Evolutionary conservation across 2,329 filamentous ascomycete genomes (phyloP), one percentile per base, ranked within the genome.

Genomic region (Stachybotrys echinatus): DNA sequence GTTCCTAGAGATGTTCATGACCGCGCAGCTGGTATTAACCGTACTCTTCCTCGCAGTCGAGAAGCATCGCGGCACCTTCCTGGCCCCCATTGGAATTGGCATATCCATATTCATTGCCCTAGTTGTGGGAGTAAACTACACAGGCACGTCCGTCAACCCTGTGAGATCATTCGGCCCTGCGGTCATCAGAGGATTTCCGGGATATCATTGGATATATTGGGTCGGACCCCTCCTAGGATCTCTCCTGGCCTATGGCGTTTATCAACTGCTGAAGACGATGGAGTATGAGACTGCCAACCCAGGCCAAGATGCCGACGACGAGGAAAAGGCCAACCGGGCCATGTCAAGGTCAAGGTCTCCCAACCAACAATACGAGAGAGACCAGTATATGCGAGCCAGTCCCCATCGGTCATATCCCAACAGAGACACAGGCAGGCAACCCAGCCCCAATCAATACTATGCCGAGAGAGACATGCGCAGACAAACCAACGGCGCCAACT

Each of bases 1-100:
- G 39, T 85, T 87, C 60, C 76, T 87, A 45, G 84, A 87, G 64
- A 77, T 84, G 69, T 83, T 87, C 58, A 71, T 86, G 37, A 87
- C 84, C 0, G 71, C 80, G 0, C 75, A 85, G 60, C 71, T 88
- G 10, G 76, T 86, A 7, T 72, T 87, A 48, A 78, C 83, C 3
- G 80, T 87, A 23, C 80, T 84, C 63, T 85, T 89, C 79, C 74
- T 89, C 42, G 85, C 85, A 0, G 80, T 82, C 4, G 85, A 89
- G 63, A 89, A 90, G 68, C 85, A 89, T 64, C 83, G 84, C 42
- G 81, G 81, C 3, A 90, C 87, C 0, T 88, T 77, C 61, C 68
- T 89, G 2, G 87, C 87, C 0, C 87, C 87, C 0, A 69, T 90
- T 4, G 85, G 84, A 12, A 88, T 91, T 56, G 88, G 88, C 1